Base-by-base conservation (phyloP, 2,329 filamentous ascomycete species). In the Diaporthe aspalathi region DNA sequence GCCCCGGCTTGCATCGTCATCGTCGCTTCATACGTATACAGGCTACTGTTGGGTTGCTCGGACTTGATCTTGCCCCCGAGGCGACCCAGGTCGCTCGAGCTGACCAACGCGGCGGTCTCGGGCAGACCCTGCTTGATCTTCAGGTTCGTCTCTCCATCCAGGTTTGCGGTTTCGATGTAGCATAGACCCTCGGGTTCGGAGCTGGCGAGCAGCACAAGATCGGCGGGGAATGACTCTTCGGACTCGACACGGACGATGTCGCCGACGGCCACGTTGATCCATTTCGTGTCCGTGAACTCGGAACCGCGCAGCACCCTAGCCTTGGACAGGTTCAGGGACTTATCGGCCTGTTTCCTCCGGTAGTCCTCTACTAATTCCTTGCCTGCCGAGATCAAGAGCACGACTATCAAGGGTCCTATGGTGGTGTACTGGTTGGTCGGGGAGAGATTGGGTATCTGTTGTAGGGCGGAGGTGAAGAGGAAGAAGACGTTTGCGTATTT, bases 401-500 rank as follows among this genome's bases (percentile, higher is more conserved):
- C 96, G 72, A 98, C 90, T 68, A 92, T 86, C 72, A 99, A 88
- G n/a, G 96, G 96, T 7, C 93, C 95, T 79, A 99, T 98, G 47
- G 97, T 99, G 7, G 96, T 99, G 80, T 95, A 99, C 81, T 88
- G 89, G 83, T 98, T 98, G 12, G 96, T 99, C 9, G 97, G 96
- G 43, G 95, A 97, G 73, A 99, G 92, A 75, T 93, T 92, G 27
- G 96, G 96, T 73, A 99, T 97, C 81, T 99, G 96, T 84, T 99
- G 96, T 56, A 99, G 85, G 50, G 90, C 91, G 20, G 96, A 95
- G 47, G 96, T 99, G 82, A 99, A 98, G 80, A 99, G 89, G 92
- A 99, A 99, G 86, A 99, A 99, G 79, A 99, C 83, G 83, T 99
- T 99, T 85, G 96, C 96, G 82, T 98, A 97, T 86, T 98, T 99